Evolutionary conservation across 2,329 filamentous ascomycete genomes (phyloP).

Genomic region (Monosporascus sp.): DNA sequence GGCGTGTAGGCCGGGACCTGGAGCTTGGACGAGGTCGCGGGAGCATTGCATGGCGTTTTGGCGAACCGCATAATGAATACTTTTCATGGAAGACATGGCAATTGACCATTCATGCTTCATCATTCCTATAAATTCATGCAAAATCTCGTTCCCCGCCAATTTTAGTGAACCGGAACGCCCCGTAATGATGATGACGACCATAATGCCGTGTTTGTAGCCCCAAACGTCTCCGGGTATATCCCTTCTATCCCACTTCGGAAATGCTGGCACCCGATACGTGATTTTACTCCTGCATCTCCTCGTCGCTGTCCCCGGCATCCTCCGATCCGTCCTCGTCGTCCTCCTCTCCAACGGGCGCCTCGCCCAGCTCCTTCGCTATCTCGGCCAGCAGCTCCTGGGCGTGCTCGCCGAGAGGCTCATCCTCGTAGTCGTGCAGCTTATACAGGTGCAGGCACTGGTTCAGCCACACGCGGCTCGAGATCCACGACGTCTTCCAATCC

Average conservation of each 20-base stretch:
- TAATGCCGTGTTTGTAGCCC: not conserved
- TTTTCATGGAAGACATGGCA: not conserved
- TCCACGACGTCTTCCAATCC: slow-evolving; percentile 58
- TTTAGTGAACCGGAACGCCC: not conserved
- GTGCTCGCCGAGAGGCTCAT: slow-evolving; percentile 71
- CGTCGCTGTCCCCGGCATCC: slow-evolving; percentile 43
- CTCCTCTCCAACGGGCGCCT: slow-evolving; percentile 49
- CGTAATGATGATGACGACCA: not conserved
- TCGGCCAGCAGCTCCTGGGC: slow-evolving; percentile 63
- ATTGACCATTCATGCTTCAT: not conserved
- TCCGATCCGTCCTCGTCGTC: slow-evolving; percentile 48
- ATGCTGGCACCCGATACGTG: not conserved
- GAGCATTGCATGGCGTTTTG: slow-evolving; percentile 1
- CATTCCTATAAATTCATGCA: not conserved
- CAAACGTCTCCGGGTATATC: not conserved
- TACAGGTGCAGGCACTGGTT: slow-evolving; percentile 78
- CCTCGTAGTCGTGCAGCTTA: slow-evolving; percentile 74
- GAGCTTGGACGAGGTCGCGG: not conserved
- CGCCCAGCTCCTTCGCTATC: slow-evolving; percentile 61
- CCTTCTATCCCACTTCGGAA: not conserved
- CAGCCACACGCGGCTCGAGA: slow-evolving; percentile 76
- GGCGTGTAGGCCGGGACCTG: not conserved
- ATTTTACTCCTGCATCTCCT: slow-evolving; percentile 49
- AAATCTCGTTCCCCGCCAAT: not conserved
- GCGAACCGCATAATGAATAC: not conserved